These are phyloP conservation scores for Backusella luteola DNA, from an alignment of 192 early-diverging fungal species.

Conservation along the genomic window DNA sequence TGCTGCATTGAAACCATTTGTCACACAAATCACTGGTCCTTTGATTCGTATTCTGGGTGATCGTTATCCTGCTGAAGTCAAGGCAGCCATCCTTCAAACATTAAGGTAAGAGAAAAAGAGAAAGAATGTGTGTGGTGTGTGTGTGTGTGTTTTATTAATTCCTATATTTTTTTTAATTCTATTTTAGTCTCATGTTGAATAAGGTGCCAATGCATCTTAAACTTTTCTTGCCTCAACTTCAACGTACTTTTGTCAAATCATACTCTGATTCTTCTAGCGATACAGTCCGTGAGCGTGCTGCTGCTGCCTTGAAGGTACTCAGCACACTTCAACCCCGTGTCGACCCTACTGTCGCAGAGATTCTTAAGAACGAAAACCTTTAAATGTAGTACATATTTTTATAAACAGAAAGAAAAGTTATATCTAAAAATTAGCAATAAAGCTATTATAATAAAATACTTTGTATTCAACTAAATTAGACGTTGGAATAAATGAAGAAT, in stretches of 20 bases:
- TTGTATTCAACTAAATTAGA: neutral
- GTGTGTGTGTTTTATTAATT: slow-evolving; percentile 13
- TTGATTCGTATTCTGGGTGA: slow-evolving; percentile 98
- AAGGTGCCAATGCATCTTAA: slow-evolving; percentile 89
- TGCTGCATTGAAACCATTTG: slow-evolving; percentile 80
- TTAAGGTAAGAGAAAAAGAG: slow-evolving; percentile 48
- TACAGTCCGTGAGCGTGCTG: slow-evolving; percentile 79
- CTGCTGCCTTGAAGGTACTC: slow-evolving; percentile 57
- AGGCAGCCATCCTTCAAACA: slow-evolving; percentile 89
- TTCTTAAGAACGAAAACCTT: slow-evolving; percentile 13
- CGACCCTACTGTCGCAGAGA: slow-evolving; percentile 14
- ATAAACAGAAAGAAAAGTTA: slow-evolving; percentile 4
- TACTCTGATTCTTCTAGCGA: slow-evolving; percentile 71
- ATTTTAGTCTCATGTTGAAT: slow-evolving; percentile 59
- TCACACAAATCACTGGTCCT: slow-evolving; percentile 95
- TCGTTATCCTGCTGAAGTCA: slow-evolving; percentile 87
- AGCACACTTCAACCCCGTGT: slow-evolving; percentile 10
- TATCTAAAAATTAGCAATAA: neutral
- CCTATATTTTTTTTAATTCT: slow-evolving; percentile 18
- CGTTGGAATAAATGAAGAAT: neutral
- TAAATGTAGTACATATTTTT: neutral
- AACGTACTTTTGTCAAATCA: slow-evolving; percentile 94
- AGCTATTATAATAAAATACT: neutral
- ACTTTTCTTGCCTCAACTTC: slow-evolving; percentile 97
- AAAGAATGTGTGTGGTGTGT: neutral